Percentiles rank a stretch among this genome's conserved stretches.
phyloP scores from a whole-genome alignment of 768 basidiomycete species.

The Lentinula boryana region DNA sequence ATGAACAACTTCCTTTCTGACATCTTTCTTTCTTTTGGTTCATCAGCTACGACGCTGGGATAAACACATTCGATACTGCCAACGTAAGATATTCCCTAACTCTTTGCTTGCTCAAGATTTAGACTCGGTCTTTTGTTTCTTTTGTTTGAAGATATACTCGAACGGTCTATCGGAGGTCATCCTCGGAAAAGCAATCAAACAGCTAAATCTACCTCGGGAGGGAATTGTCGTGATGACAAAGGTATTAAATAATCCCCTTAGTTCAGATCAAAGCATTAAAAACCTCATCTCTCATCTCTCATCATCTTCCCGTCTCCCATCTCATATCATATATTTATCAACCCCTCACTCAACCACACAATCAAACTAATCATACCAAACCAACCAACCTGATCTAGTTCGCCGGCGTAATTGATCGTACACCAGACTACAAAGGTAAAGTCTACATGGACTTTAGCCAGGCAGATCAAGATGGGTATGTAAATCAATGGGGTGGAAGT shows the following conservation, averaged over 20 bases:
- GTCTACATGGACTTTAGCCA: slow-evolving; percentile 3
- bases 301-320: too few species aligned
- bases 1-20: neutral
- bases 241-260: slow-evolving; percentile 8
- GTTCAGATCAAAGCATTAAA: neutral
- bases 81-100: slow-evolving; percentile 14
- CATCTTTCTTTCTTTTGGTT: neutral
- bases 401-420: neutral
- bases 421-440: neutral
- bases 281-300: too few species aligned
- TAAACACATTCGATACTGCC: slow-evolving; percentile 29
- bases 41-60: slow-evolving; percentile 27
- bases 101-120: neutral
- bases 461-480: slow-evolving; percentile 34
- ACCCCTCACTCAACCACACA: too few species aligned
- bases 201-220: slow-evolving; percentile 39
- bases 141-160: slow-evolving; percentile 27
- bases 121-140: neutral
- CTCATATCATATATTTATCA: too few species aligned
- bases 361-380: too few species aligned
- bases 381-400: neutral
- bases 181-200: slow-evolving; percentile 43
- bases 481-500: slow-evolving; percentile 40
- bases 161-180: slow-evolving; percentile 41
- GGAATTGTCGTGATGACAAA: slow-evolving; percentile 55